Evolutionary conservation across 495 filamentous ascomycete genomes (phyloP).

Genomic region (Neurospora sp.): DNA sequence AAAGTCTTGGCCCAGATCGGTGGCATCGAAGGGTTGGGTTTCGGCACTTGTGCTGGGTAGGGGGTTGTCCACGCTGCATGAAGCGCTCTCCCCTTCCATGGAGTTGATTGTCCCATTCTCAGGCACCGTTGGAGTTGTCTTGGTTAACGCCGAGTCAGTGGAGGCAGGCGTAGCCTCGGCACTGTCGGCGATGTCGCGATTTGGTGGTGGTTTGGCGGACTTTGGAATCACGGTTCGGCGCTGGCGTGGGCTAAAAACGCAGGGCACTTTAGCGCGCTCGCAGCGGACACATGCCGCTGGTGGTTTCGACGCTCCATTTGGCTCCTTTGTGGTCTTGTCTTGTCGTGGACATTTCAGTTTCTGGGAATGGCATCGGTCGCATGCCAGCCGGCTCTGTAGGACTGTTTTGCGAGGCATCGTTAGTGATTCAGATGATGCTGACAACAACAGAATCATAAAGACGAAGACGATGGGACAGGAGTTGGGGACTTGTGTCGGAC

Average conservation of each 20-base stretch:
- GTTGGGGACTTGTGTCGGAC: background rate
- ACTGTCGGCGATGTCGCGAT: background rate
- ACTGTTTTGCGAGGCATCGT: constrained; percentile 4
- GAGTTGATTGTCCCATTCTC: background rate
- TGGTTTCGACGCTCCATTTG: background rate
- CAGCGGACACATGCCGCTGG: constrained; percentile 3
- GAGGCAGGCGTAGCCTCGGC: background rate
- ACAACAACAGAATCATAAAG: background rate
- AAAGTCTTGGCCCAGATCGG: background rate
- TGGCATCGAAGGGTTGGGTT: background rate
- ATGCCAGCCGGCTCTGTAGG: background rate
- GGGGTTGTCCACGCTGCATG: background rate
- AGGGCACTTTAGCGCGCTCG: constrained; percentile 1
- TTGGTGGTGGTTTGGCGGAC: background rate
- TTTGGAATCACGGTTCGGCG: background rate
- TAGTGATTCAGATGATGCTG: background rate
- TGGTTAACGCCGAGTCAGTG: background rate
- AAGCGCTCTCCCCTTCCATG: background rate
- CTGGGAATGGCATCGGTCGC: constrained; percentile 5
- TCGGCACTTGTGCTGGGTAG: background rate
- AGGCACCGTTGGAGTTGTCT: background rate
- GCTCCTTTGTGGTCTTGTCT: background rate
- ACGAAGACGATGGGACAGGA: background rate
- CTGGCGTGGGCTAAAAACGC: constrained; percentile 8
- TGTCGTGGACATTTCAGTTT: constrained; percentile 5